Evolutionary conservation across 2,329 filamentous ascomycete genomes (phyloP), one percentile per base, ranked within the genome.

Genomic region (Aureobasidium sp.): DNA sequence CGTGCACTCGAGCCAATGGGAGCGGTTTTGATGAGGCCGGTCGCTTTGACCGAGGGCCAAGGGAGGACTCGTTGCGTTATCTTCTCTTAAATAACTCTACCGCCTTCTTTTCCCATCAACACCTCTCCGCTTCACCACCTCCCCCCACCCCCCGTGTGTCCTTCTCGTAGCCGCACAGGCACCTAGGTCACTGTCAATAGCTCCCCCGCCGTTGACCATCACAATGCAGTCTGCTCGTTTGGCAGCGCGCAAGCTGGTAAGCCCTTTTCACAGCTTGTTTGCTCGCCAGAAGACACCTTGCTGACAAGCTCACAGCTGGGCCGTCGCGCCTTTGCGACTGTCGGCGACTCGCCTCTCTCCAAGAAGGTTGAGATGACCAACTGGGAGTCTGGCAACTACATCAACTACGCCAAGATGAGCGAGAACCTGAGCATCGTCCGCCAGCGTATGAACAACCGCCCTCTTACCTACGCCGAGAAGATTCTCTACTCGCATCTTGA

Each of bases 351-450:
- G 73, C 85, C 90, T 69, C 86, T 99, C 68, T 89, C 92, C 80
- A 86, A 86, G 80, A 96, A 96, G 88, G 94, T 99, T 76, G 88
- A 88, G 77, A 96, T 97, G 84, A 95, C 93, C 83, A 96, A 90
- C 80, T 90, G 86, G 83, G 94, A 99, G 79, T 88, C 91, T 77
- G 85, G 84, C 77, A 94, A 95, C 84, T 96, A 90, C 83, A 96
- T 97, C 83, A 96, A 96, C 84, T 99, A 99, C 77, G 82, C 85
- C 84, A 96, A 96, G 84, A 96, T 97, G 91, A 91, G 89, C 70
- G 92, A 97, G 81, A 97, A 96, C 84, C 84, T 99, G 63, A 81
- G 85, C 71, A 85, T 99, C 75, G 94, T 99, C 69, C 89, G 94
- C 73, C 77, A 81, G 70, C 87, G 94, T 71, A 84, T 99, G 67